These are phyloP conservation scores for Cornus florida DNA, from an alignment of 148 eudicot species.

Conservation along the genomic window DNA sequence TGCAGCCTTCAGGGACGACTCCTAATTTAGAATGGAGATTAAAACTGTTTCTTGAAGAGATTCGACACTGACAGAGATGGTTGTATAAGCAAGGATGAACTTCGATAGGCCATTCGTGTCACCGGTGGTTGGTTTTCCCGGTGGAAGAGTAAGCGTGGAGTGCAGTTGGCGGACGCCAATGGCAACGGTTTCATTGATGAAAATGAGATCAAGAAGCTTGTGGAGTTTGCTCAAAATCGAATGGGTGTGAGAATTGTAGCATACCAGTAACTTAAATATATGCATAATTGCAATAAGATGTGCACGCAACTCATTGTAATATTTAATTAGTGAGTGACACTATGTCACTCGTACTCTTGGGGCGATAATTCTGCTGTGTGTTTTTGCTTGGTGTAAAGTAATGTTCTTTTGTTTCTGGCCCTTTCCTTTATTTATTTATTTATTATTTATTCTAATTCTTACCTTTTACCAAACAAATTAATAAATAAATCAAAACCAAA, in stretches of 20 bases:
- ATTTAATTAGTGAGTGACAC: no score
- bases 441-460: no score
- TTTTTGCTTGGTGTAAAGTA: no score
- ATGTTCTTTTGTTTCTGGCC: no score
- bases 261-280: background rate
- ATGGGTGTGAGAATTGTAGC: background rate
- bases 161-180: constrained; percentile 18
- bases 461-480: no score
- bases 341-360: no score
- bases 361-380: no score
- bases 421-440: no score
- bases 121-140: constrained; percentile 21
- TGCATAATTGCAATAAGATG: no score
- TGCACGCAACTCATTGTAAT: no score
- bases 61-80: constrained; percentile 25
- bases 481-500: no score
- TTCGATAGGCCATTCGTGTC: constrained; percentile 19
- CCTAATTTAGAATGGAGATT: constrained; percentile 2
- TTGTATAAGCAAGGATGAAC: constrained; percentile 21
- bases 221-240: background rate
- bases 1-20: background rate
- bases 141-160: constrained; percentile 12
- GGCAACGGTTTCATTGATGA: constrained; percentile 21
- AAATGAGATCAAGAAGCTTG: constrained; percentile 4
- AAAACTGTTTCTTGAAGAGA: constrained; percentile 9